phyloP scores from a whole-genome alignment of 2,329 filamentous ascomycete genomes.

The Chrysoporthe puriensis region DNA sequence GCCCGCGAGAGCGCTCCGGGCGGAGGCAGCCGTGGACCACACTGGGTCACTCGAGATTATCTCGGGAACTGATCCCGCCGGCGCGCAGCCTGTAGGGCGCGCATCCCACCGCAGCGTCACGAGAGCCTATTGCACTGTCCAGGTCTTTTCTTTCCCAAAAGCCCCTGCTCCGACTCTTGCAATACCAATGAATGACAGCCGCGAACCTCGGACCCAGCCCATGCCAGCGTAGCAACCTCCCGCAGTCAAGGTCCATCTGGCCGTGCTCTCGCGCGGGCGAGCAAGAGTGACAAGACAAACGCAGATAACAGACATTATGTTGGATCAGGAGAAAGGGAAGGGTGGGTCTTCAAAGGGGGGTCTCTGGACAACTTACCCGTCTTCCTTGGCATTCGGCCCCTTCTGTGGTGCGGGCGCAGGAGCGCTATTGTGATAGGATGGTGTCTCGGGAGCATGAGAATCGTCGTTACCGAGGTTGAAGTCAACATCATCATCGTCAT shows the following conservation, averaged over 20 bases:
- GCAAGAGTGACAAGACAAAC: constrained; percentile 10
- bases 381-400: constrained; percentile 80
- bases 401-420: constrained; percentile 39
- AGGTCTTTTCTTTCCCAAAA: background rate
- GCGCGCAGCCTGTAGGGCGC: background rate
- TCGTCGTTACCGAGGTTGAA: constrained; percentile 53
- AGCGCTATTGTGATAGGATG: constrained; percentile 38
- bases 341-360: constrained; percentile 24
- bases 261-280: background rate
- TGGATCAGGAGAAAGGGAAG: constrained; percentile 27
- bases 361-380: constrained; percentile 74
- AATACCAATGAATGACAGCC: background rate
- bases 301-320: constrained; percentile 17
- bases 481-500: constrained; percentile 59
- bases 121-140: background rate
- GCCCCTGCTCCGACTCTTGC: constrained; percentile 2
- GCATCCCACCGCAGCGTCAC: background rate
- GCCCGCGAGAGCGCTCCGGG: background rate
- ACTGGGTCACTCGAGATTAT: background rate
- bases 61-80: background rate
- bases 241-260: background rate
- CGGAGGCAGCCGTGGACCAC: background rate
- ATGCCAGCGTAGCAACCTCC: background rate
- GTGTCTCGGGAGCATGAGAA: constrained; percentile 34
- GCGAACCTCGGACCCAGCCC: background rate